Conservation (phyloP, 306 rosid genomes). For the Prosopis cineraria region DNA sequence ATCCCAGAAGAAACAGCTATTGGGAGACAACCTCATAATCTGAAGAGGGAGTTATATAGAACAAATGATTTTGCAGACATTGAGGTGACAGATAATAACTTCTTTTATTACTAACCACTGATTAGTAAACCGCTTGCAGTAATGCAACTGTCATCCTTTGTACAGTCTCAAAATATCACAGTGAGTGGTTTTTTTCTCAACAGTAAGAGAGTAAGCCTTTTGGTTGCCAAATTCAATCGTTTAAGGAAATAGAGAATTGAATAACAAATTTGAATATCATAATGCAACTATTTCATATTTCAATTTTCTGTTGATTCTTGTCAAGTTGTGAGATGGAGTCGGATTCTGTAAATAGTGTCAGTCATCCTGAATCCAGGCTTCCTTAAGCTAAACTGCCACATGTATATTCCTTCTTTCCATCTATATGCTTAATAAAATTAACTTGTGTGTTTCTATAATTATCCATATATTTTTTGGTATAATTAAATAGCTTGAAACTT, state of each 20-base stretch:
- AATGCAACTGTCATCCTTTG: conserved; percentile 2
- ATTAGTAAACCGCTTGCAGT: conserved; percentile 4
- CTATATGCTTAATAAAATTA: background rate
- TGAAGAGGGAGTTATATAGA: conserved; percentile 83
- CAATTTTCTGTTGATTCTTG: background rate
- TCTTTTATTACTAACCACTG: conserved; percentile 22
- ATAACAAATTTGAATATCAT: background rate
- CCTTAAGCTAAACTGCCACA: background rate
- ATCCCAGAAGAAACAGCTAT: conserved; percentile 90
- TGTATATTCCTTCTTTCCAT: background rate
- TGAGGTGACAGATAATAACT: conserved; percentile 57
- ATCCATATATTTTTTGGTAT: conserved; percentile 5
- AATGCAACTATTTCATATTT: background rate
- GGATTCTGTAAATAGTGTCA: background rate
- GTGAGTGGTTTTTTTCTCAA: background rate
- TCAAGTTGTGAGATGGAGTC: background rate
- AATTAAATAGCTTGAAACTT: conserved; percentile 7
- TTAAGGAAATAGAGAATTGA: background rate
- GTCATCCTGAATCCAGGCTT: background rate
- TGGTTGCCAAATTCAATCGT: background rate
- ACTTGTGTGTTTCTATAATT: conserved; percentile 16
- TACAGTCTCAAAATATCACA: background rate
- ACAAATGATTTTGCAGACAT: conserved; percentile 81
- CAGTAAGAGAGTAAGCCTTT: background rate
- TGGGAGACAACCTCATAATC: conserved; percentile 90